Evolutionary conservation across 176 grass and related monocot genomes (phyloP).

Genomic region (Canna indica): DNA sequence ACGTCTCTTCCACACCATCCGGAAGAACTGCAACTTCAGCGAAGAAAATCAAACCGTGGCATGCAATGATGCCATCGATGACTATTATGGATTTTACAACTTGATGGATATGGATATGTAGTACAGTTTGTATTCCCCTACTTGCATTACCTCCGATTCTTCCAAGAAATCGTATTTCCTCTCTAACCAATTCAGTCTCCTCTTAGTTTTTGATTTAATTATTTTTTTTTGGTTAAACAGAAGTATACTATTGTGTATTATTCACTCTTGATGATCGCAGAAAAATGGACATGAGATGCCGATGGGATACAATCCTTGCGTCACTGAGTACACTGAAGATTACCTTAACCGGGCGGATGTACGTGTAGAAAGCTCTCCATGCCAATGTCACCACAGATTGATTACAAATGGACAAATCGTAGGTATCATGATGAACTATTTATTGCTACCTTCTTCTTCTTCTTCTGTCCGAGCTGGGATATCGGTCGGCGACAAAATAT

Average conservation of each 20-base stretch:
- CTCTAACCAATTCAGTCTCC: constrained; percentile 9
- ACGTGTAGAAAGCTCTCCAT: constrained; percentile 23
- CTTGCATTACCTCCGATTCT: not conserved
- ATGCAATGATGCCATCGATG: constrained; percentile 11
- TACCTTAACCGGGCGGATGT: constrained; percentile 17
- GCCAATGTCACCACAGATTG: constrained; percentile 10
- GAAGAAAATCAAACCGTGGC: not conserved
- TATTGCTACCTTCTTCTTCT: too few species aligned
- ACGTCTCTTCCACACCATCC: constrained; percentile 26
- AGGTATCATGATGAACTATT: too few species aligned
- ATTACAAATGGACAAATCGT: constrained; percentile 19
- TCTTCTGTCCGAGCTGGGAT: too few species aligned
- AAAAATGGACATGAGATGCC: constrained; percentile 5
- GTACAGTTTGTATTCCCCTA: constrained; percentile 41
- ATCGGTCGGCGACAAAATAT: too few species aligned
- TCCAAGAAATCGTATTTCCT: not conserved
- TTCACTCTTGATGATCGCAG: too few species aligned
- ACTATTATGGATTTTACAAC: constrained; percentile 21
- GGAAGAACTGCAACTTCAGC: constrained; percentile 37
- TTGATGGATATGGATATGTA: constrained; percentile 48
- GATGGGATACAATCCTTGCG: constrained; percentile 20
- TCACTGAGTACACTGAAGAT: not conserved
- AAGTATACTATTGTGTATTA: too few species aligned
- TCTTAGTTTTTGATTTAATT: too few species aligned
- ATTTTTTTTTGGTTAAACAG: too few species aligned